Base-by-base conservation (phyloP, 345 rosid species). In the Arabidopsis suecica region DNA sequence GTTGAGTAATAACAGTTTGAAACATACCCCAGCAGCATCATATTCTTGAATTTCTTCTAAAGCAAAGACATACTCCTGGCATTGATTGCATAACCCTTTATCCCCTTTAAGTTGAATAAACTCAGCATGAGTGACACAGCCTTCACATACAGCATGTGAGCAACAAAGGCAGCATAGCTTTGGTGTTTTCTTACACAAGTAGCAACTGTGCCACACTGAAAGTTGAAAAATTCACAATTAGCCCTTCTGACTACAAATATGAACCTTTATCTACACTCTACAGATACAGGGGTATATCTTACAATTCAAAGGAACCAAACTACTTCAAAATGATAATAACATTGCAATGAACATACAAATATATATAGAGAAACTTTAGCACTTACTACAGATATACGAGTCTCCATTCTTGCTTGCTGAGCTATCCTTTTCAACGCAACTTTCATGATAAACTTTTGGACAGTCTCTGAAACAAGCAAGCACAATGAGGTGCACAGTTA, bases 191-290 rank as follows among this genome's bases (percentile, higher is more conserved):
- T 3, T n/a, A 78, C 81, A 78, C 68, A 78, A 7, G 62, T 78
- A 71, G 77, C 81, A 78, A 2, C 2, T 65, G 81, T 78, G 81
- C 77, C 81, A 71, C 62, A 16, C 81, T 78, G 81, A 71, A 71
- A 57, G 58, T 54, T 40, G 51, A 65, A 33, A 28, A 28, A 0
- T 55, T 47, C 9, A 76, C 25, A 44, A 45, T 18, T 62, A 70
- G 32, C 32, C 32, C 11, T 42, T 41, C 38, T 32, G 68, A 56
- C 45, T 38, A 25, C 61, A 54, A 22, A 64, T 32, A 73, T 30
- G 53, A 61, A 71, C 6, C 47, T 59, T 50, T 61, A 38, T 14
- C 32, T 58, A 22, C 16, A 49, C 28, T 38, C 30, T 28, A 38
- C 48, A 37, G 58, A 6, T 25, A 44, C 9, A 37, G 12, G 44